These are phyloP conservation scores for Hypoxylon sp. DNA, from an alignment of 2,329 filamentous ascomycete species.

Conservation along the genomic window DNA sequence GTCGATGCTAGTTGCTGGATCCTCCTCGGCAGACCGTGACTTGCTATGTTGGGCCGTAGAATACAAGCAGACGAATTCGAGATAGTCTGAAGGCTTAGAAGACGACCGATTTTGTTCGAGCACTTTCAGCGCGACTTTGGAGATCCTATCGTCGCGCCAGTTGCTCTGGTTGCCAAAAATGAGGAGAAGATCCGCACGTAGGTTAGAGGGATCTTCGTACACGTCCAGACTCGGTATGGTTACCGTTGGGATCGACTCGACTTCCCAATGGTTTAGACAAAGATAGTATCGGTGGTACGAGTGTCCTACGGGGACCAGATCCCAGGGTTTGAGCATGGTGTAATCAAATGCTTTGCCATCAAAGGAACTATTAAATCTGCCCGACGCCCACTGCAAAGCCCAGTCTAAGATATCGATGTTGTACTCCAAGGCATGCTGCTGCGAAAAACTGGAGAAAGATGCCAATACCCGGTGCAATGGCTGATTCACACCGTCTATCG, in stretches of 20 bases:
- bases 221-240: conserved; percentile 45
- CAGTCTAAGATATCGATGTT: conserved; percentile 47
- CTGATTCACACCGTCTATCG: conserved; percentile 43
- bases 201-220: conserved; percentile 42
- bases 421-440: conserved; percentile 43
- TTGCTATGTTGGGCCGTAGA: conserved; percentile 45
- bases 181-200: conserved; percentile 50
- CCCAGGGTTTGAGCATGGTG: conserved; percentile 51
- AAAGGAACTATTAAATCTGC: conserved; percentile 47
- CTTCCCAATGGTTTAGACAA: conserved; percentile 48
- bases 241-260: conserved; percentile 47
- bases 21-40: conserved; percentile 35
- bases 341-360: conserved; percentile 52
- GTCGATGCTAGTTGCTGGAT: conserved; percentile 33
- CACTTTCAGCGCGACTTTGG: conserved; percentile 45
- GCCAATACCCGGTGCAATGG: conserved; percentile 45
- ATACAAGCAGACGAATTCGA: conserved; percentile 50
- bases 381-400: conserved; percentile 47
- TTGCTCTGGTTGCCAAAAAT: conserved; percentile 49
- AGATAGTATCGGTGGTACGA: conserved; percentile 52
- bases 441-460: conserved; percentile 45
- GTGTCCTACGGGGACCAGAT: conserved; percentile 46
- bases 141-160: conserved; percentile 48
- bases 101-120: conserved; percentile 43
- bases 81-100: conserved; percentile 43